Percentiles rank a stretch among this genome's conserved stretches.
Evolutionary conservation across 2,329 filamentous ascomycete genomes (phyloP).

Genomic region (Dissoconium aciculare): DNA sequence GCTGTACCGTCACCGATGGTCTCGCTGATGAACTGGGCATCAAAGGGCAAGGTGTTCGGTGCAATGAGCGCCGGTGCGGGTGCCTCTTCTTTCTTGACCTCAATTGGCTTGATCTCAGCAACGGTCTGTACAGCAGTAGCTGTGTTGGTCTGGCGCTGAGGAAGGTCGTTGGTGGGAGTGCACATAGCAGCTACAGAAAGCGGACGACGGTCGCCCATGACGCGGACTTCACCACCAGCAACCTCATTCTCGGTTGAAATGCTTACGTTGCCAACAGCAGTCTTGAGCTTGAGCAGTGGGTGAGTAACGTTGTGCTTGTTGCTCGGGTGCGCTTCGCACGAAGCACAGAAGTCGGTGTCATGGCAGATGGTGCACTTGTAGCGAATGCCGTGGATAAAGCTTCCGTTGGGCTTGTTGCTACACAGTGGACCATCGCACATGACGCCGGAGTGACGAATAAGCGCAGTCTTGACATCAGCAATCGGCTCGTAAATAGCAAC

Average conservation of each 20-base stretch:
- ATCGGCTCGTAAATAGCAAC: slow-evolving; percentile 70
- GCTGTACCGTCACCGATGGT: slow-evolving; percentile 63
- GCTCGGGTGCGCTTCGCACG: slow-evolving; percentile 74
- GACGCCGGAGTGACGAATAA: slow-evolving; percentile 60
- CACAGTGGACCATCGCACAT: slow-evolving; percentile 93
- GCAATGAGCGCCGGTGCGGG: no score
- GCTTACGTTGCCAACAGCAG: slow-evolving; percentile 71
- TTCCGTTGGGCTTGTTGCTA: slow-evolving; percentile 38
- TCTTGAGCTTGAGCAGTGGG: slow-evolving; percentile 93
- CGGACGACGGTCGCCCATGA: slow-evolving; percentile 51
- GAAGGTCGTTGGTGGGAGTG: slow-evolving; percentile 9
- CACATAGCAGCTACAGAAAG: slow-evolving; percentile 4
- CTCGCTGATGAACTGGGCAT: slow-evolving; percentile 60
- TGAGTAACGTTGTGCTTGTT: slow-evolving; percentile 91
- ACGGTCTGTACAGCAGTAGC: slow-evolving; percentile 56
- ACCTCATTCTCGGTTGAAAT: slow-evolving; percentile 75
- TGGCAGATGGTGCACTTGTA: slow-evolving; percentile 97
- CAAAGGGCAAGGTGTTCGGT: slow-evolving; percentile 15
- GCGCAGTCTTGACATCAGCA: slow-evolving; percentile 28
- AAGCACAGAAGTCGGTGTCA: slow-evolving; percentile 87
- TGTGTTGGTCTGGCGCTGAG: slow-evolving; percentile 29
- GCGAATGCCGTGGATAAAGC: slow-evolving; percentile 64
- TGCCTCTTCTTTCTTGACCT: slow-evolving; percentile 15
- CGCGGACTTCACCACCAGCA: slow-evolving; percentile 49
- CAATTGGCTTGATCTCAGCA: slow-evolving; percentile 51